Evolutionary conservation across 441 rosid genomes (phyloP).

Genomic region (Jatropha podagrica): DNA sequence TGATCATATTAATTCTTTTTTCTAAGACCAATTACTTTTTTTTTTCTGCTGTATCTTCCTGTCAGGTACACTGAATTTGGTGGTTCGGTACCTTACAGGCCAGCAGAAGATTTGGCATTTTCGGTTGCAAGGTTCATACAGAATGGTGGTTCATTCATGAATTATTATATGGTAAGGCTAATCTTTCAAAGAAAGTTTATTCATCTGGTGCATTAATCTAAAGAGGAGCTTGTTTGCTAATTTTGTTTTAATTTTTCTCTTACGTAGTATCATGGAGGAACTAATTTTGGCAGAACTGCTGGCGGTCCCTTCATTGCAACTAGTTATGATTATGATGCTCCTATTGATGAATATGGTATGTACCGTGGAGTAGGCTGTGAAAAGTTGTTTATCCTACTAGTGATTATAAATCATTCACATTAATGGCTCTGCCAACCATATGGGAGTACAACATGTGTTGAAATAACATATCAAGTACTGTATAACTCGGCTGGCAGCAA

Average conservation of each 20-base stretch:
- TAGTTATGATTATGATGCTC: slow-evolving; percentile 94
- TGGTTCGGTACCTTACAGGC: slow-evolving; percentile 84
- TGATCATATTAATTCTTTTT: not conserved
- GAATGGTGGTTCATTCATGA: slow-evolving; percentile 88
- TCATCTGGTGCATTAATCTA: not conserved
- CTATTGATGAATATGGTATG: slow-evolving; percentile 91
- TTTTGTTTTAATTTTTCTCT: not conserved
- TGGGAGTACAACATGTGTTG: not conserved
- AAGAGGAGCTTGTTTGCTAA: not conserved
- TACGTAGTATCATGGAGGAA: slow-evolving; percentile 92
- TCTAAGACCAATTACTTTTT: not conserved
- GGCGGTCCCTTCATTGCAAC: slow-evolving; percentile 97
- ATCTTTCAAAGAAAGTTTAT: not conserved
- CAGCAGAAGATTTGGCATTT: slow-evolving; percentile 93
- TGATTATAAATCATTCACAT: not conserved
- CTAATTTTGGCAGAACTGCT: slow-evolving; percentile 94
- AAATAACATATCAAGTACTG: not conserved
- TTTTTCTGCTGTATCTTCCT: slow-evolving; percentile 13
- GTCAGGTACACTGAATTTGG: slow-evolving; percentile 89
- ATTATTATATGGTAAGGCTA: slow-evolving; percentile 84
- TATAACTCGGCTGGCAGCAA: slow-evolving; percentile 28
- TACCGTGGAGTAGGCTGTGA: slow-evolving; percentile 5
- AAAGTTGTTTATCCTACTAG: not conserved
- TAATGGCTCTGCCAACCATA: slow-evolving; percentile 14
- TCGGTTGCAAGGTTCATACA: slow-evolving; percentile 90